phyloP scores from a whole-genome alignment of 164 flowering plant genomes.

The Umbilicus rupestris region DNA sequence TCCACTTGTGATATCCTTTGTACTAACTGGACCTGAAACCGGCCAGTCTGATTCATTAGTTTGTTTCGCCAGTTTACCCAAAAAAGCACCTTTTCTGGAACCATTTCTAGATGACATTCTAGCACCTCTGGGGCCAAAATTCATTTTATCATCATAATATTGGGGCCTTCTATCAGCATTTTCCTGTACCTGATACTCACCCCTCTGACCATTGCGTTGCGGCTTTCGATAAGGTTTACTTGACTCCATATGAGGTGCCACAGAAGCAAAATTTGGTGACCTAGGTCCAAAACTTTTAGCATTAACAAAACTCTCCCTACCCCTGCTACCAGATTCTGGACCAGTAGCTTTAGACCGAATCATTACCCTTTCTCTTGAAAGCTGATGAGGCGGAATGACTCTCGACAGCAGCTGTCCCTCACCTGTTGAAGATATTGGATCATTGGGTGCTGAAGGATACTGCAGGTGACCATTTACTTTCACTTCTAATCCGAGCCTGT shows the following conservation, averaged over 20 bases:
- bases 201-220: slow-evolving; percentile 38
- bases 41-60: slow-evolving; percentile 27
- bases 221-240: slow-evolving; percentile 29
- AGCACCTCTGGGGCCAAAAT: slow-evolving; percentile 25
- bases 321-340: slow-evolving; percentile 32
- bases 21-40: slow-evolving; percentile 18
- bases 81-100: slow-evolving; percentile 24
- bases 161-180: slow-evolving; percentile 35
- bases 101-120: slow-evolving; percentile 29
- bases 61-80: slow-evolving; percentile 29
- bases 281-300: slow-evolving; percentile 41
- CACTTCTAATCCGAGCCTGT: not conserved
- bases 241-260: slow-evolving; percentile 9
- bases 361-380: slow-evolving; percentile 26
- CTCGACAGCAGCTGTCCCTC: not conserved
- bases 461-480: slow-evolving; percentile 24
- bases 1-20: slow-evolving; percentile 29
- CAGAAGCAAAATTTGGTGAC: slow-evolving; percentile 31
- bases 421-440: not conserved
- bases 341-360: slow-evolving; percentile 32
- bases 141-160: slow-evolving; percentile 34
- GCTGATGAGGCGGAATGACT: slow-evolving; percentile 16
- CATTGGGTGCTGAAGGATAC: slow-evolving; percentile 11
- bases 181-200: slow-evolving; percentile 69
- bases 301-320: slow-evolving; percentile 37